Evolutionary conservation across 768 basidiomycete genomes (phyloP), one percentile per base, ranked within the genome.

Genomic region (Trametes sanguinea): DNA sequence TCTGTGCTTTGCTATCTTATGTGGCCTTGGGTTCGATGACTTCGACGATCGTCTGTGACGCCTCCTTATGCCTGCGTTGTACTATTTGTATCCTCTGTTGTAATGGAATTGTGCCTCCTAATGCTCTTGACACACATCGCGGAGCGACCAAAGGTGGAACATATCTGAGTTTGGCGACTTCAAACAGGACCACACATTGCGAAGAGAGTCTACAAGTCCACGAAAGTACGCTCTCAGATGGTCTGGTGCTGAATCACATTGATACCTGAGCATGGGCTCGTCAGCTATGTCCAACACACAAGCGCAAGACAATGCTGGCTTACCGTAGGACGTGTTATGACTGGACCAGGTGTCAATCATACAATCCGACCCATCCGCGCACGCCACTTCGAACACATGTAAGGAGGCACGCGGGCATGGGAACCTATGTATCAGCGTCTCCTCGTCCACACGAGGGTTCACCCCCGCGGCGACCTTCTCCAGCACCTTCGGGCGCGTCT

Each of bases 271-370:
- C 8, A 40, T 4, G 1, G 22, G 9, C 39, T 32, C 11, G 27
- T 52, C 29, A 59, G 40, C 22, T 6, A 32, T 2, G 11, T n/a
- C 8, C 44, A 14, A 32, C n/a, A 6, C 0, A 10, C 43, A 22
- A 22, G 3, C 11, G 7, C 40, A 17, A 5, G 13, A 16, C 35
- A 7, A 17, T 9, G 17, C 4, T 30, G 16, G 8, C 62, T 63
- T 33, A 63, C 62, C 62, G n/a, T 48, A 63, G 6, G 62, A 58
- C 35, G 56, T 54, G 51, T 63, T 57, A n/a, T 58, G 57, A 45
- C 62, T 58, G 10, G 62, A 63, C 62, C 62, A 63, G 37, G 22
- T 37, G 51, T 63, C 62, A 27, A 63, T 5, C 17, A 58, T 6
- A 17, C 62, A 63, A 13, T 58, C 62, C 29, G 51, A 16, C 0